Evolutionary conservation across 2,329 filamentous ascomycete species (phyloP), one percentile per base, ranked within the genome.

Genomic region (Fusarium coicis): DNA sequence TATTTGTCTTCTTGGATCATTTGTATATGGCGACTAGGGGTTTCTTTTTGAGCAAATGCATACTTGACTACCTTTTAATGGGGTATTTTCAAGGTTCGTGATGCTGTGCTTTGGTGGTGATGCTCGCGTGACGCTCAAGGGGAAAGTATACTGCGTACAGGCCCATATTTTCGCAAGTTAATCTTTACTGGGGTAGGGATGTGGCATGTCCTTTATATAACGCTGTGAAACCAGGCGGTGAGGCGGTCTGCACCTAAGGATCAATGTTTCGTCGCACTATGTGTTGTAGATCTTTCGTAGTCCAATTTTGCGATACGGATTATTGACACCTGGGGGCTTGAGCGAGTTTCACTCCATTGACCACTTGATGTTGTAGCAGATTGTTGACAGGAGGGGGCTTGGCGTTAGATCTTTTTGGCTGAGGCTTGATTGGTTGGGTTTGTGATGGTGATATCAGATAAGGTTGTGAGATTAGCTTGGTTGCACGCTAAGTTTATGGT

Each of bases 11-110:
- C 36, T 52, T 37, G 46, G 28, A 50, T 58, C 46, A 52, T 49
- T 47, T 39, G 54, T 59, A 55, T 53, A 70, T 32, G 71, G 68
- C 68, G 61, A 67, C 16, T 71, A 59, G 55, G 71, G 53, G 30
- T 44, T 54, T 46, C 30, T 40, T 66, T 66, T 43, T 50, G 23
- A 57, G 56, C 39, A 26, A 60, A 71, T 62, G 30, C 55, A 61
- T 61, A 54, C 36, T 44, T 50, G 26, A 40, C 39, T 15, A 32
- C 16, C 16, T 28, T 26, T 26, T 26, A 26, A 26, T 7, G 7
- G 26, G 7, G 26, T 26, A 26, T 5, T 26, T 26, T 26, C 26
- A 26, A 26, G 26, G 26, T 26, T 16, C 6, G 32, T 14, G 12
- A 34, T 15, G 15, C 53, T 15, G 15, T 59, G 7, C 10, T 23